Base-by-base conservation (phyloP, 73 alveolate species). In the Breviolum minutum region DNA sequence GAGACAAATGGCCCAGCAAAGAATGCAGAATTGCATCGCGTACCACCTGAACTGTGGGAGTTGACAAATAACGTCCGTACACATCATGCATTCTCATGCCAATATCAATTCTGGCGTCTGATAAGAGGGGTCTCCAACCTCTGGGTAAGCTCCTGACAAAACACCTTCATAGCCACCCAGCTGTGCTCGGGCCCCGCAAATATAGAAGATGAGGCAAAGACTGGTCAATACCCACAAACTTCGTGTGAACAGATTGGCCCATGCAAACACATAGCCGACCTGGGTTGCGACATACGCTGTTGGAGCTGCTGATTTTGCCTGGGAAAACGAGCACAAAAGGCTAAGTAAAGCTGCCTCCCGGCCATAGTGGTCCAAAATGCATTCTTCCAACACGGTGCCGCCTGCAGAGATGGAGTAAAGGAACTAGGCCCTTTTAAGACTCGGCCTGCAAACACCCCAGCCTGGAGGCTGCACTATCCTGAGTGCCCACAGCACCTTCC, bases 391-490 rank as follows among this genome's bases (percentile, higher is more conserved):
- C 48, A 91, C 97, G 6, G 97, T 73, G 40, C 97, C 97, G 29
- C 97, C 97, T 91, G 63, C 95, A n/a, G 63, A 22, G 63, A 40
- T 40, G 54, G 54, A 40, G 54, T 40, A 3, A 40, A 40, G 54
- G 54, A 40, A 40, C 54, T 40, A 40, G 87, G 3, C 0, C 77
- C 77, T 22, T 14, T 68, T 14, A 68, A 68, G 77, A 68, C 17
- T 68, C 77, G n/a, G 48, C 17, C 90, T 48, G 90, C 90, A 26
- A 30, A 79, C 64, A 29, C 90, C 40, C 74, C 61, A 9, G 89
- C 97, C 97, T 91, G 97, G 97, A 11, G 97, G 97, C 84, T 91
- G 97, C 69, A 91, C 85, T 4, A 91, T 91, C 77, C 97, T 70
- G 79, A 91, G 26, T 48, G 79, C 97, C 97, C 97, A 91, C 29